Evolutionary conservation across 2,329 filamentous ascomycete species (phyloP), one percentile per base, ranked within the genome.

Genomic region (Clarireedia homoeocarpa): DNA sequence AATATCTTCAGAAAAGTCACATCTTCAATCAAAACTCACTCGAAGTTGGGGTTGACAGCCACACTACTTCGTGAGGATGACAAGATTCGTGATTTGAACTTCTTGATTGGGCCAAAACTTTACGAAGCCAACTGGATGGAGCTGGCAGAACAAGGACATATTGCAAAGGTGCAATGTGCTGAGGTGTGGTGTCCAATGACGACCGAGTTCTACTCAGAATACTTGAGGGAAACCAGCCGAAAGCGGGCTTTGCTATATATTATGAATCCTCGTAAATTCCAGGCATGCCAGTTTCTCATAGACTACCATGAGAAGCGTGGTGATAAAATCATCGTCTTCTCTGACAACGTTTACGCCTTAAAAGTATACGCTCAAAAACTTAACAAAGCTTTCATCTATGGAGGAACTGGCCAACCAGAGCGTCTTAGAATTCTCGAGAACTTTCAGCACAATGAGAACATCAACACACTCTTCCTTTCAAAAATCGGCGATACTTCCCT

Each of bases 101-200:
- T 97, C 69, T 75, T 99, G 57, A 97, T 99, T 66, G 94, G 94
- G 0, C 94, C 94, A 0, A 99, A 99, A 71, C 77, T 99, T 0
- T 99, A 96, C 69, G 94, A 99, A 72, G 94, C 94, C 27, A 99
- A 99, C 71, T 99, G 94, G 94, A 96, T 97, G 85, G 94, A 99
- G 71, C 81, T 99, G 42, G 94, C 92, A 1, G 89, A 96, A 67
- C 91, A 96, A 72, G 94, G 94, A 0, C 91, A 96, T 69, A 99
- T 99, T 70, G 94, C 94, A 38, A 87, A 90, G 63, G 94, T 99
- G 2, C 94, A 99, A 71, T 99, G 94, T 71, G 94, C 94, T 14
- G 94, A 99, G 72, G 94, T 99, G 6, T 99, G 94, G 94, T 99
- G 94, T 68, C 91, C 92, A 2, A 99, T 99, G 94, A 95, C 94